phyloP scores from a whole-genome alignment of 1,139 yeast species.

The Blastobotrys arbuscula region DNA sequence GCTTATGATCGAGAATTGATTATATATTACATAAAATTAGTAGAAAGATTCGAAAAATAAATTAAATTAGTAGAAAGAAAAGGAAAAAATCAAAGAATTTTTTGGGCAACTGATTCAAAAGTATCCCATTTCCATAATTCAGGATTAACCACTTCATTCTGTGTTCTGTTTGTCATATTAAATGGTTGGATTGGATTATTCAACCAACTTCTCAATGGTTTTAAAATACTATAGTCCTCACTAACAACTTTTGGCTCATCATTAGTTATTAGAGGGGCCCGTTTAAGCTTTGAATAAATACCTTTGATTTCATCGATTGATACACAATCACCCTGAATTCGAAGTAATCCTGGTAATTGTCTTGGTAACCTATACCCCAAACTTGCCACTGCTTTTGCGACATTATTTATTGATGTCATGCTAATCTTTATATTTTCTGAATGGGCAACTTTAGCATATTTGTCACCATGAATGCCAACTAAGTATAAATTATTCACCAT shows the following conservation, averaged over 20 bases:
- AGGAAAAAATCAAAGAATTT: not conserved
- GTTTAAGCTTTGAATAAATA: conserved; percentile 40
- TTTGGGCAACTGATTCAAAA: conserved; percentile 3
- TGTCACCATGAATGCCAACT: not conserved
- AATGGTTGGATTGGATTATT: conserved; percentile 3
- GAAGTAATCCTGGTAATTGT: conserved; percentile 36
- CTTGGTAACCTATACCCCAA: conserved; percentile 21
- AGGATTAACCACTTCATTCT: conserved; percentile 10
- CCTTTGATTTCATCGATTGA: conserved; percentile 39
- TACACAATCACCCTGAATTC: conserved; percentile 19
- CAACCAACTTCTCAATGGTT: not conserved
- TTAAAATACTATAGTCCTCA: not conserved
- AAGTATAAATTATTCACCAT: conserved; percentile 21
- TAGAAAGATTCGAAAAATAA: too few relatives aligned
- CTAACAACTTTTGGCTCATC: not conserved
- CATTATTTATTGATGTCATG: conserved; percentile 40
- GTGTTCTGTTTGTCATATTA: not conserved
- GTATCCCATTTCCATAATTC: conserved; percentile 5
- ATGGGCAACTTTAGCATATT: not conserved
- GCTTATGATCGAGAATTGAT: not conserved
- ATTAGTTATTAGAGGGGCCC: conserved; percentile 10
- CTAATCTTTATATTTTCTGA: conserved; percentile 22
- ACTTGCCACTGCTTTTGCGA: conserved; percentile 46
- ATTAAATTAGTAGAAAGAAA: too few relatives aligned
- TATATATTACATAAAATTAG: not conserved